Evolutionary conservation across 257 asterid species (phyloP), one percentile per base, ranked within the genome.

Genomic region (Ilex aquifolium): DNA sequence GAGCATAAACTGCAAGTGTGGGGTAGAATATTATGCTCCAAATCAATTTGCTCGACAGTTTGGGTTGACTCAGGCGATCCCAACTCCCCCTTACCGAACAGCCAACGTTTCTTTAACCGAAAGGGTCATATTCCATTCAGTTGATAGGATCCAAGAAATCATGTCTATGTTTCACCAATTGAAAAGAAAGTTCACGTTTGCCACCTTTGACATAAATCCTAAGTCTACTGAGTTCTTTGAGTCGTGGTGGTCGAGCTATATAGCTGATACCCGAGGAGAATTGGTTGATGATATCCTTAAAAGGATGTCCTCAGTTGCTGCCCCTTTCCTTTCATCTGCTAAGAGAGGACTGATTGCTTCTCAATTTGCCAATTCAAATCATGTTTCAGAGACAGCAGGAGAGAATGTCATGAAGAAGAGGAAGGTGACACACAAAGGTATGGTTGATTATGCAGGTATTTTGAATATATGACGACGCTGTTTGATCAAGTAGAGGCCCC

Each of bases 171-270:
- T 55, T 2, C 32, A 0, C 2, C 42, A 44, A 44, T 48, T 56
- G 44, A 56, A n/a, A 48, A 30, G 39, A 32, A 17, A 65, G 56
- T 65, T 57, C 63, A 27, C 44, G 5, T 65, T 65, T 44, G 57
- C 57, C 57, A 55, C 63, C 31, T 65, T 65, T 65, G 13, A 16
- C 31, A 13, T n/a, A 5, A 44, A 57, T 56, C 69, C 69, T 5
- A 44, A 44, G 13, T 44, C 69, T n/a, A 57, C 57, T 0, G 31
- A n/a, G 4, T 57, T 57, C 53, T 65, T 65, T 14, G 57, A 57
- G 56, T 65, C 31, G 27, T 65, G 69, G 69, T 65, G 69, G 69
- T 65, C 69, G 13, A 46, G 63, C 31, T 65, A 65, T 31, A 65
- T 65, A 12, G 2, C 13, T 29, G 44, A 44, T 17, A 61, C 65